Evolutionary conservation across 768 basidiomycete genomes (phyloP), one percentile per base, ranked within the genome.

Genomic region (Stropharia rugosoannulata): DNA sequence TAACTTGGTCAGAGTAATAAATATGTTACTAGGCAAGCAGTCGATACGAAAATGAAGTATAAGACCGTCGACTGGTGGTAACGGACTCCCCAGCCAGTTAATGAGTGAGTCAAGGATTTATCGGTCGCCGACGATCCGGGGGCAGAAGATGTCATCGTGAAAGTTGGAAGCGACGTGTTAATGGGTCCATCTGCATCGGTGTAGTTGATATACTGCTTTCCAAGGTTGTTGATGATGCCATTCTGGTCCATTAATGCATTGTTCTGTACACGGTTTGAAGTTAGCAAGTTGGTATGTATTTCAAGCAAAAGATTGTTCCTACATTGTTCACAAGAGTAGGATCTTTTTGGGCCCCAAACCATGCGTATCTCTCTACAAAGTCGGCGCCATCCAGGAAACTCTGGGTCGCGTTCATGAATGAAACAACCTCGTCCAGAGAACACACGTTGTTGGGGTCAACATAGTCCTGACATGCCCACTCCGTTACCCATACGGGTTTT

Each of bases 321-420:
- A 81, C 81, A 62, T 65, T 63, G 59, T 83, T 81, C 1, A 84
- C 77, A 16, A 75, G 78, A 40, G 74, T 68, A 58, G 81, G 61
- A 60, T 81, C 68, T 56, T 70, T 69, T 78, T 82, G 78, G 4
- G 80, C 80, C 9, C 84, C 84, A 62, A 80, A 85, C 82, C 82
- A 86, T 8, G 81, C 71, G 63, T 85, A 85, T 4, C 84, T 73
- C 62, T 85, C 83, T 13, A 86, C 78, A 66, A 73, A 86, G 19
- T 68, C 64, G 1, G 78, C 70, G 5, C 60, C 59, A 55, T 86
- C 81, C 81, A 87, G 80, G 68, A 76, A 86, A 1, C 65, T 51
- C 54, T 82, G 79, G 0, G 82, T 83, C 11, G 66, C 65, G 57
- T 82, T 80, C 66, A 85, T 70, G 64, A 84, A 82, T 27, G 63